Evolutionary conservation across 2,329 filamentous ascomycete genomes (phyloP).

Genomic region (Lojkania enalia): DNA sequence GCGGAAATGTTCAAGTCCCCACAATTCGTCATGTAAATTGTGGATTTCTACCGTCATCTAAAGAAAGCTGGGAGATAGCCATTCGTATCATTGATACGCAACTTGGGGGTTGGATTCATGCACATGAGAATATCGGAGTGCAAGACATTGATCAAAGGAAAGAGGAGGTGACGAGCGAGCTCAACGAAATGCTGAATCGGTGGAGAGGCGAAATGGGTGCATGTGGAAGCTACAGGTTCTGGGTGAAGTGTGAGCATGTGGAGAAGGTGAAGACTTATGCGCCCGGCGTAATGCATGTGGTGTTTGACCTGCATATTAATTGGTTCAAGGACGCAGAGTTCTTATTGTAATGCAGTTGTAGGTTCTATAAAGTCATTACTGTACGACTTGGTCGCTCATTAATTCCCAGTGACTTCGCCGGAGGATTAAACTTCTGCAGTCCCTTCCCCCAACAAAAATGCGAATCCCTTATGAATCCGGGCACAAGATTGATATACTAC

Average conservation of each 20-base stretch:
- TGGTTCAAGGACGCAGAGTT: conserved; percentile 8
- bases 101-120: conserved; percentile 60
- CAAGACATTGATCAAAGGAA: conserved; percentile 27
- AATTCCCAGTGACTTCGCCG: too few species aligned
- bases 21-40: conserved; percentile 62
- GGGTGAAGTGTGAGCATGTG: conserved; percentile 53
- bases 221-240: conserved; percentile 1
- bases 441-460: too few species aligned
- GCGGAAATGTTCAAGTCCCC: conserved; percentile 21
- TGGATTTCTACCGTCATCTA: conserved; percentile 60
- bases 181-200: conserved; percentile 44
- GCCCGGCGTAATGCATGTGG: conserved; percentile 63
- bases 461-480: too few species aligned
- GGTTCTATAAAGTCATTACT: too few species aligned
- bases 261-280: conserved; percentile 62
- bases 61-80: conserved; percentile 54
- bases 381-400: too few species aligned
- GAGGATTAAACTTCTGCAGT: too few species aligned
- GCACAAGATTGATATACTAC: too few species aligned
- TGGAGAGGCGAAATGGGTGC: conserved; percentile 16
- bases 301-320: conserved; percentile 56
- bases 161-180: conserved; percentile 46
- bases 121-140: conserved; percentile 62
- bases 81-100: conserved; percentile 51
- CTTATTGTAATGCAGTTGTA: too few species aligned